Base-by-base conservation (phyloP, 805 yeast species). In the Hanseniaspora valbyensis region DNA sequence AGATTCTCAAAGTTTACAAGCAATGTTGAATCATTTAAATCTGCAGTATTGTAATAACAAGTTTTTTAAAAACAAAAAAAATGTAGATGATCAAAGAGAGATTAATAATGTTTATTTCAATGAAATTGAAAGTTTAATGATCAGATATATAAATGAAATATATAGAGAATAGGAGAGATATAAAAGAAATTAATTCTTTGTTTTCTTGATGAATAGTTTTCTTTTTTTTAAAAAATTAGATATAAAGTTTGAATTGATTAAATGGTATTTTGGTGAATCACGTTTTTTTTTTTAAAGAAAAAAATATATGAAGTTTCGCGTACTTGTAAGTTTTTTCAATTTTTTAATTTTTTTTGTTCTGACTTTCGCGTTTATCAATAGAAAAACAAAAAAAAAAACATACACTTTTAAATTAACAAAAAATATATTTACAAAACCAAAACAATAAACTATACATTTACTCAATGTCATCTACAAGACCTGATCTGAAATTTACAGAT, bases 401-500 rank as follows among this genome's bases (percentile, higher is more conserved):
- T 24, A 42, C n/a, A 18, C 37, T 33, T n/a, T 21, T 4, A 44
- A 34, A 42, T 42, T 34, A 33, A 52, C 41, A 19, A 32, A 28
- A 16, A 22, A 22, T 13, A n/a, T 42, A 37, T 16, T 33, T 52
- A 18, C 26, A 44, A 21, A 29, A 43, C 4, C 49, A 42, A 28
- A 34, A 28, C 10, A 12, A 21, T 14, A 25, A 29, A 36, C 19
- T 7, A 37, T 18, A 29, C 4, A n/a, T 9, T 7, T 1, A 45
- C 26, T 13, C 7, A 21, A 64, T 64, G 68, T 61, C 68, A 8
- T 57, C 67, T 8, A 57, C 66, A 5, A 66, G 82, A 56, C 81
- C 81, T 3, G 83, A 78, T 49, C 60, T 78, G 54, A 76, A 75
- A 60, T 78, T 78, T 61, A 61, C 71, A 10, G 84, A 79, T 54